These are phyloP conservation scores for Phytophthora agathidicida DNA, from an alignment of 352 stramenopile species.

Conservation along the genomic window DNA sequence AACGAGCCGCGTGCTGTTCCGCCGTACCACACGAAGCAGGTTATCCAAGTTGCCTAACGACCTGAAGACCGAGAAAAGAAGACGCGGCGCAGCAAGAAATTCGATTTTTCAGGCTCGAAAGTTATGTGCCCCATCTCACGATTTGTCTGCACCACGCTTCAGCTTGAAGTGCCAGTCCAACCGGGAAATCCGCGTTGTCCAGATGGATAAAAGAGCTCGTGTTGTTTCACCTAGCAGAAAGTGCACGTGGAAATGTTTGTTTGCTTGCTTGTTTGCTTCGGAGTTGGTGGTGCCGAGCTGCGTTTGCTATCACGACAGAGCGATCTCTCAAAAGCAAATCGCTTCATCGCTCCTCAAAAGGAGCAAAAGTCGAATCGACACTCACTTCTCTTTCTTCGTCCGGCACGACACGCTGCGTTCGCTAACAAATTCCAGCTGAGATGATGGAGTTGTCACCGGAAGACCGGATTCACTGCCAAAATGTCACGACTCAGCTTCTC, in stretches of 20 bases:
- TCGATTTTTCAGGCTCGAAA: too few species aligned
- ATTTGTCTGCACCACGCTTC: not conserved
- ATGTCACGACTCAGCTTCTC: conserved; percentile 23
- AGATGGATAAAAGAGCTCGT: conserved; percentile 8
- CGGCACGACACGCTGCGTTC: too few species aligned
- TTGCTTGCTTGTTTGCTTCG: not conserved
- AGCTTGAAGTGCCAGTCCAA: not conserved
- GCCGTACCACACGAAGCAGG: not conserved
- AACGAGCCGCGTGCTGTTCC: too few species aligned
- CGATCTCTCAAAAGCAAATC: conserved; percentile 21
- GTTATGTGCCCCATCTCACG: not conserved
- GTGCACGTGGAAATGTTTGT: not conserved
- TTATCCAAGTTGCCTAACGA: too few species aligned
- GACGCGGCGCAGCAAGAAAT: too few species aligned
- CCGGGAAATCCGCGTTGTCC: too few species aligned
- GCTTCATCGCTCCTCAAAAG: not conserved
- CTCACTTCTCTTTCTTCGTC: conserved; percentile 1
- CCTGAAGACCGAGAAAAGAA: too few species aligned
- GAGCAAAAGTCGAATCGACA: not conserved
- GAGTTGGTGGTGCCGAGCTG: conserved; percentile 8
- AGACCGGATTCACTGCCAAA: conserved; percentile 17
- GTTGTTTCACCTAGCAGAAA: conserved; percentile 15
- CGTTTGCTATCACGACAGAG: conserved; percentile 19
- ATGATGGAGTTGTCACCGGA: conserved; percentile 25
- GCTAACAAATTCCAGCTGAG: too few species aligned